These are phyloP conservation scores for Geotrichum citri-aurantii DNA, from an alignment of 1,139 yeast species.

Conservation along the genomic window DNA sequence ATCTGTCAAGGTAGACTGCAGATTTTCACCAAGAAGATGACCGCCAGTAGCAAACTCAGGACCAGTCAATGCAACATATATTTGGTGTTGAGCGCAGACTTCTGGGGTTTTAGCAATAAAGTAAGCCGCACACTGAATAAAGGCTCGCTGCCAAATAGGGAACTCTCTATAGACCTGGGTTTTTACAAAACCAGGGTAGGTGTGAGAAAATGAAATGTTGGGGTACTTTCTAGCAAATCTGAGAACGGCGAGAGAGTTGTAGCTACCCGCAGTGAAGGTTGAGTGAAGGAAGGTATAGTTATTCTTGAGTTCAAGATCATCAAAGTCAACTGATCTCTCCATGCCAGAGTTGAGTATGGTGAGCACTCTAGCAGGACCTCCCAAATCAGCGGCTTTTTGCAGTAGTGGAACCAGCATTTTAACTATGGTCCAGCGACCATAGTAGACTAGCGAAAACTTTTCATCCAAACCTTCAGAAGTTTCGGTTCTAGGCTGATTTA, in stretches of 20 bases:
- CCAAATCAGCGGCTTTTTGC: slow-evolving; percentile 22
- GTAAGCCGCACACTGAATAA: slow-evolving; percentile 4
- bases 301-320: slow-evolving; percentile 28
- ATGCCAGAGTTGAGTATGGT: slow-evolving; percentile 29
- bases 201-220: slow-evolving; percentile 28
- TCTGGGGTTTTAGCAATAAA: slow-evolving; percentile 20
- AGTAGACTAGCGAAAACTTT: slow-evolving; percentile 29
- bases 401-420: slow-evolving; percentile 27
- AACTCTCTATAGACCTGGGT: slow-evolving; percentile 25
- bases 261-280: slow-evolving; percentile 16
- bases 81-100: slow-evolving; percentile 25
- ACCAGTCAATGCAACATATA: slow-evolving; percentile 24
- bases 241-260: slow-evolving; percentile 25
- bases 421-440: slow-evolving; percentile 30
- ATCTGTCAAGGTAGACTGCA: slow-evolving; percentile 18
- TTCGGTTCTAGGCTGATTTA: slow-evolving; percentile 24
- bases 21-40: slow-evolving; percentile 21
- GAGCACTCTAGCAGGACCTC: slow-evolving; percentile 30
- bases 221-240: slow-evolving; percentile 29
- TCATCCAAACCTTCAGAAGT: slow-evolving; percentile 31
- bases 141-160: slow-evolving; percentile 23
- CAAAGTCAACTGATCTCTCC: slow-evolving; percentile 22
- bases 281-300: slow-evolving; percentile 18
- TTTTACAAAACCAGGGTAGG: slow-evolving; percentile 31
- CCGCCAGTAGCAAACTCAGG: slow-evolving; percentile 26